phyloP scores from a whole-genome alignment of 805 yeast species.

The Yarrowia sp. region DNA sequence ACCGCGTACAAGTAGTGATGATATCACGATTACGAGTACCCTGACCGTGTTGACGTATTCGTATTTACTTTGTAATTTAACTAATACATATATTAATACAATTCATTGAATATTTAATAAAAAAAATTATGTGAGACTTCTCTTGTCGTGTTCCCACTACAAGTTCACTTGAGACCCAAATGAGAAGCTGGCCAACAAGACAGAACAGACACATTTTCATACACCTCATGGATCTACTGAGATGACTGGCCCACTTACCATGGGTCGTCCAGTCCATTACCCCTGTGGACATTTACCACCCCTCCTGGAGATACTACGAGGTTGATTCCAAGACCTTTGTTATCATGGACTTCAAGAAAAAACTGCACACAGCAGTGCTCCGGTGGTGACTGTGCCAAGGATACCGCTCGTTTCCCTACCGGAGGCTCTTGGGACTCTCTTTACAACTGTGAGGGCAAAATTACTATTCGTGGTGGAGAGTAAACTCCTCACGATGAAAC shows the following conservation, averaged over 20 bases:
- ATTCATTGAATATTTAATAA: no score
- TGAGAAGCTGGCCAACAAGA: no score
- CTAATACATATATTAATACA: no score
- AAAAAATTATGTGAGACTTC: no score
- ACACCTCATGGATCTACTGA: conserved; percentile 42
- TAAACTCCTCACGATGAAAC: neutral
- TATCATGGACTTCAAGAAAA: conserved; percentile 57
- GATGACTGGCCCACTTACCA: conserved; percentile 44
- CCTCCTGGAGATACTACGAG: conserved; percentile 70
- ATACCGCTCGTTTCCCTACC: neutral
- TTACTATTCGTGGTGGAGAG: conserved; percentile 9
- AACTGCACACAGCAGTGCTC: conserved; percentile 29
- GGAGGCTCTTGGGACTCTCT: conserved; percentile 22
- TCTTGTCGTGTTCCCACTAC: no score
- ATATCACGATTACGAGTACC: no score
- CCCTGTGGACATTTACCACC: conserved; percentile 57
- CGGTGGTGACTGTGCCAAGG: conserved; percentile 2
- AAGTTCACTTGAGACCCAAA: no score
- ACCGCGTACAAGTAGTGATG: no score
- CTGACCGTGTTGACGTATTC: no score
- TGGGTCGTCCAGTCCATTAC: conserved; percentile 68
- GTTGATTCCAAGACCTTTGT: conserved; percentile 60
- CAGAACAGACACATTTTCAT: no score
- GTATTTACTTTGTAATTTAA: no score
- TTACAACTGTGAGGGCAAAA: conserved; percentile 13